Conservation (phyloP, 768 basidiomycete genomes). For the Termitomyces sp. region DNA sequence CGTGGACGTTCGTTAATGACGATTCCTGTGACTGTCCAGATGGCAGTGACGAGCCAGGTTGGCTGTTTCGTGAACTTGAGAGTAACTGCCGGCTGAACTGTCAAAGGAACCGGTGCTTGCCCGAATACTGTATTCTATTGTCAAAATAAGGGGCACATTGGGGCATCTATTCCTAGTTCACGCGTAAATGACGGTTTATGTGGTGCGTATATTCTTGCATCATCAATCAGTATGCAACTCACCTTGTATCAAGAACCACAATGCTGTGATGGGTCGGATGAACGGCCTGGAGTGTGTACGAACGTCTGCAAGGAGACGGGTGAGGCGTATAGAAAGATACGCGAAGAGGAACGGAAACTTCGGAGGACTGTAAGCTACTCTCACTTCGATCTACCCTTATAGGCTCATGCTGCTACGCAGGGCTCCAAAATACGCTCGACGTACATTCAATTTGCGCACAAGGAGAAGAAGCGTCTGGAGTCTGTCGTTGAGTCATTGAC, state of each 20-base stretch:
- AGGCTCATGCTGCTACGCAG: constrained; percentile 32
- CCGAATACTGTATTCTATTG: constrained; percentile 77
- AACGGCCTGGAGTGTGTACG: constrained; percentile 73
- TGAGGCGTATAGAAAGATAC: constrained; percentile 58
- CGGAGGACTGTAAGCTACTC: constrained; percentile 64
- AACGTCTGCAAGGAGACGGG: constrained; percentile 79
- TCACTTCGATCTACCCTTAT: background rate
- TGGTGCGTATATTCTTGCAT: constrained; percentile 51
- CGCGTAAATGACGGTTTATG: constrained; percentile 92
- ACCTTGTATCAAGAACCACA: constrained; percentile 58
- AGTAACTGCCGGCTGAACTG: constrained; percentile 7
- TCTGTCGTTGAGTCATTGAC: constrained; percentile 47
- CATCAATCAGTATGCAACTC: constrained; percentile 2
- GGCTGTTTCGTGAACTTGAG: constrained; percentile 10
- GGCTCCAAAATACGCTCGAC: constrained; percentile 89
- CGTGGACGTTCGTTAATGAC: constrained; percentile 84
- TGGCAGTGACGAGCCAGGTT: constrained; percentile 95
- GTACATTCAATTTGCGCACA: constrained; percentile 84
- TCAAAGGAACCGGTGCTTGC: constrained; percentile 81
- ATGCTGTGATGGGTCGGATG: constrained; percentile 97
- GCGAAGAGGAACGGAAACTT: constrained; percentile 73
- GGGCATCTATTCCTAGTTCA: constrained; percentile 71
- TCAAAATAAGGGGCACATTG: constrained; percentile 83
- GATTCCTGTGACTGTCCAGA: constrained; percentile 94
- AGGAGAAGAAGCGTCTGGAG: constrained; percentile 86